Conservation (phyloP, 2,329 filamentous ascomycete genomes). For the Microdochium trichocladiopsis region DNA sequence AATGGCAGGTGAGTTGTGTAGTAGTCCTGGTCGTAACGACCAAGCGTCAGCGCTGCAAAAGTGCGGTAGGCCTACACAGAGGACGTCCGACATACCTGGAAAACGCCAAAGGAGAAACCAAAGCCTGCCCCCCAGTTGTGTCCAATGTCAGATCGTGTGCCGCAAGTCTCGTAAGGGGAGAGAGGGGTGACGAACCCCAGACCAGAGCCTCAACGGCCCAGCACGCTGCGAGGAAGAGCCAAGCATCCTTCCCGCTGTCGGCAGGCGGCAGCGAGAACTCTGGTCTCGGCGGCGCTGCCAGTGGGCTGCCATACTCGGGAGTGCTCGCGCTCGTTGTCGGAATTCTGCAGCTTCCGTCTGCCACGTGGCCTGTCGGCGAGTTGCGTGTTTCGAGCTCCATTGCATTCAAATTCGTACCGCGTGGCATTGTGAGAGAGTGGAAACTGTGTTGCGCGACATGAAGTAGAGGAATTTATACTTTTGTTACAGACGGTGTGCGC, state of each 20-base stretch:
- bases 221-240: conserved; percentile 40
- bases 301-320: too few species aligned
- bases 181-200: conserved; percentile 32
- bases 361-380: neutral
- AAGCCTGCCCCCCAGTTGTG: conserved; percentile 14
- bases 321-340: neutral
- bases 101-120: conserved; percentile 29
- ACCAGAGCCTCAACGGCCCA: conserved; percentile 46
- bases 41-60: neutral
- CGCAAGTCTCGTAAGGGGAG: conserved; percentile 3
- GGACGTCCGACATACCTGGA: conserved; percentile 8
- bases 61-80: neutral
- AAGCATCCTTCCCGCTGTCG: conserved; percentile 42
- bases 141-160: neutral
- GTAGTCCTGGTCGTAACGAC: conserved; percentile 23
- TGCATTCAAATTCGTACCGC: neutral
- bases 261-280: conserved; percentile 31
- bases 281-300: neutral
- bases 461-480: too few species aligned
- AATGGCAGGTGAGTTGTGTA: conserved; percentile 29
- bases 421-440: too few species aligned
- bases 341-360: neutral
- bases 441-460: too few species aligned
- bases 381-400: neutral
- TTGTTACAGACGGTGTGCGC: too few species aligned